These are phyloP conservation scores for Colletotrichum musae DNA, from an alignment of 2,329 filamentous ascomycete species.

Conservation along the genomic window DNA sequence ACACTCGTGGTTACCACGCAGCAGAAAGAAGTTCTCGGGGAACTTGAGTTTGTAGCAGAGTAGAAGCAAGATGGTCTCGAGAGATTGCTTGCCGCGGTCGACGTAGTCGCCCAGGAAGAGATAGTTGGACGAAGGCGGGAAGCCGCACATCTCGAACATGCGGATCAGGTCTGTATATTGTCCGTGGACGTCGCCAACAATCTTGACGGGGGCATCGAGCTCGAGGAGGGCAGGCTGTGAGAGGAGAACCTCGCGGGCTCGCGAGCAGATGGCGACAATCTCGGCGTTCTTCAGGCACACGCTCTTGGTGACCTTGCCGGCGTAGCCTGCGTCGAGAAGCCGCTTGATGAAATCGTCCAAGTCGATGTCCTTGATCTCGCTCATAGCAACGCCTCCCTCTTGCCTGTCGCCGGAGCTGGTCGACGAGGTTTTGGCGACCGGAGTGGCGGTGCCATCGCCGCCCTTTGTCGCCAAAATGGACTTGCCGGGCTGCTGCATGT, in stretches of 20 bases:
- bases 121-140: constrained; percentile 92
- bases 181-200: constrained; percentile 96
- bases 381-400: constrained; percentile 79
- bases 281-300: constrained; percentile 98
- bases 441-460: constrained; percentile 75
- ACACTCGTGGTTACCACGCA: constrained; percentile 96
- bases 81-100: constrained; percentile 93
- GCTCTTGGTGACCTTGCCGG: constrained; percentile 96
- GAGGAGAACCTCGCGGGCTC: constrained; percentile 89
- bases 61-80: constrained; percentile 93
- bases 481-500: constrained; percentile 81
- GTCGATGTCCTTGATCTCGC: constrained; percentile 92
- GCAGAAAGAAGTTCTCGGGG: constrained; percentile 96
- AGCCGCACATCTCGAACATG: constrained; percentile 99
- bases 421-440: constrained; percentile 62
- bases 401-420: constrained; percentile 58
- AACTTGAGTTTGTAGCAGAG: constrained; percentile 98
- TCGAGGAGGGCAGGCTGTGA: constrained; percentile 94
- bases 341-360: constrained; percentile 98
- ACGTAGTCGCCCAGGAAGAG: constrained; percentile 97
- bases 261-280: constrained; percentile 92
- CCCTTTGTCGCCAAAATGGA: constrained; percentile 92
- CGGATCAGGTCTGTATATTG: constrained; percentile 97
- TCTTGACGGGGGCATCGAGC: constrained; percentile 94
- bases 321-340: constrained; percentile 93